Evolutionary conservation across 2,329 filamentous ascomycete genomes (phyloP), one percentile per base, ranked within the genome.

Genomic region (Elsinoe perseae): DNA sequence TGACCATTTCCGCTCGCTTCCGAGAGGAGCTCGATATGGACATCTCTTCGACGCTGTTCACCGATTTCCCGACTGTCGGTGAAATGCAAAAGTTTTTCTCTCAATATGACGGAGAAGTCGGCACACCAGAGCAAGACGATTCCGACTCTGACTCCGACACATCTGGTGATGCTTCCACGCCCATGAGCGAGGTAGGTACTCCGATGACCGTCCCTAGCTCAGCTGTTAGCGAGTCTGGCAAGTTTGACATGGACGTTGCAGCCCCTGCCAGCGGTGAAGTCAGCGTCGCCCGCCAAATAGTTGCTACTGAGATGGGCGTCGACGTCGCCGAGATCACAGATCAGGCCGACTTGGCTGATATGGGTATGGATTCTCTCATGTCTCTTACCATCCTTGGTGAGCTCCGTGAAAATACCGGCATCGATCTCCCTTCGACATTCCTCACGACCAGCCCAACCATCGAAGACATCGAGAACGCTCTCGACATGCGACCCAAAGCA

Each of bases 241-340:
- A 75, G 61, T 65, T 65, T 28, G 67, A 67, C 50, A 55, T 65
- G 9, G 70, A 71, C 21, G 65, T 65, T 4, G 62, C 61, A 7
- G 62, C 64, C 10, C 68, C 70, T 20, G 66, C 70, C 10, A 67
- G 70, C 48, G 69, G 71, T 23, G 72, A 72, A 36, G 67, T 73
- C 32, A 75, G 72, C 53, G 62, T 77, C 42, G 76, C 75, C 18
- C 73, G 75, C 56, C 73, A 73, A 65, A 73, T 77, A 57, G 70
- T 78, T 34, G 75, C 75, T 12, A 71, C 76, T 56, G 76, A 78
- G 68, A 86, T 87, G 78, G 83, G 83, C 57, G 81, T 87, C n/a
- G 80, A 84, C 21, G 73, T 85, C 9, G 70, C 72, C 14, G 76
- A 78, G 62, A 75, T 79, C 60, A 75, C 73, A 2, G 76, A 79